Percentiles rank a stretch among this genome's conserved stretches.
Conservation (phyloP, 2,329 filamentous ascomycete species). For the Trichoderma koningiopsis region DNA sequence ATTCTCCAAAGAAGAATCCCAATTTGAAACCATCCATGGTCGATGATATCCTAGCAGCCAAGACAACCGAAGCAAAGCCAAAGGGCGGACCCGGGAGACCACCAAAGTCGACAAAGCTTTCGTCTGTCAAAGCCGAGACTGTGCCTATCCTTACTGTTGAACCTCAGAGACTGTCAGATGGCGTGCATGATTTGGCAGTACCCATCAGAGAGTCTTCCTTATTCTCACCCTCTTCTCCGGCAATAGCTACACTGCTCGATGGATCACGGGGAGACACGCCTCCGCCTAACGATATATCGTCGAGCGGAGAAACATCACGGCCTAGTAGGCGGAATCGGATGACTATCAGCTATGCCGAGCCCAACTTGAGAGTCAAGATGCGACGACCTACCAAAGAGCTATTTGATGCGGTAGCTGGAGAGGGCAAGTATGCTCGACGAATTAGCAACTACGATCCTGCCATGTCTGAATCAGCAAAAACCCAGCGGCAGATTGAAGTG, state of each 20-base stretch:
- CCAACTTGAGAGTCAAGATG: conserved; percentile 82
- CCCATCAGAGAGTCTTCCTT: conserved; percentile 45
- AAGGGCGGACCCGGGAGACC: conserved; percentile 34
- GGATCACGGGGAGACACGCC: conserved; percentile 55
- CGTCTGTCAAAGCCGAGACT: conserved; percentile 31
- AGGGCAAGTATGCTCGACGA: conserved; percentile 55
- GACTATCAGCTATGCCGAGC: conserved; percentile 79
- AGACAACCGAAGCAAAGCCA: conserved; percentile 40
- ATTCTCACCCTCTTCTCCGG: conserved; percentile 53
- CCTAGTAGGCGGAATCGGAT: conserved; percentile 67
- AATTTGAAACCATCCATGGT: conserved; percentile 40
- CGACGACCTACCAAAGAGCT: conserved; percentile 75
- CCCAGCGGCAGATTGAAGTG: conserved; percentile 41
- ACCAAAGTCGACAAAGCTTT: conserved; percentile 34
- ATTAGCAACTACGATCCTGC: conserved; percentile 41
- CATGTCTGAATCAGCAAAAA: conserved; percentile 32
- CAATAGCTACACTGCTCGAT: conserved; percentile 42
- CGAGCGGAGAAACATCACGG: conserved; percentile 59
- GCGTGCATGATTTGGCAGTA: conserved; percentile 31
- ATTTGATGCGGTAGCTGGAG: conserved; percentile 71
- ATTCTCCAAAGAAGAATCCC: conserved; percentile 57
- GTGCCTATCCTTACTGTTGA: conserved; percentile 27
- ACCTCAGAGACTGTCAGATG: conserved; percentile 27
- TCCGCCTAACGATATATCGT: conserved; percentile 60
- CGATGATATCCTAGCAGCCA: conserved; percentile 45